Base-by-base conservation (phyloP, 345 rosid species). In the Eutrema heterophyllum region DNA sequence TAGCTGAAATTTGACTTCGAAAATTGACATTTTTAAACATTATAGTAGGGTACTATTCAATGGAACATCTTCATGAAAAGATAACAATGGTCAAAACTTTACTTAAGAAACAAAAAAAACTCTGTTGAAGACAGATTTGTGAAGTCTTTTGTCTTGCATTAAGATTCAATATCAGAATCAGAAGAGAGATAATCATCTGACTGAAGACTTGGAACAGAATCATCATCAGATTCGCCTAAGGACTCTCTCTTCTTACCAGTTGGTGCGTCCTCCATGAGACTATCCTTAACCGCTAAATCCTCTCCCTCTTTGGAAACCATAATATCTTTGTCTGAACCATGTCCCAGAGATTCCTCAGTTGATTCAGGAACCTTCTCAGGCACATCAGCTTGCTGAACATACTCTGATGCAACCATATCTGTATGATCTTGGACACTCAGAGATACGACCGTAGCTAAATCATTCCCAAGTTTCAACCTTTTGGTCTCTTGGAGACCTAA, bases 111-210 rank as follows among this genome's bases (percentile, higher is more conserved):
- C 21, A 74, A 32, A 54, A 64, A 2, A 24, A 26, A 56, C 29
- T 49, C 14, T 36, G 1, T 4, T 4, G 5, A 65, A 38, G 15
- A 33, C 51, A 12, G 52, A 48, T 18, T 4, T 18, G 45, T 66
- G 27, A 39, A 49, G 40, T 32, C 54, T 24, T 50, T 74, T 14
- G 36, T 7, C 30, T 70, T 52, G 38, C 39, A 16, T 40, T 70
- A 76, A 29, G 68, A 77, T 56, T 71, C 81, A 16, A 14, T 51
- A 40, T 77, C 81, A 58, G 81, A 77, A 65, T 65, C 81, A 43
- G 81, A 77, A 51, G 55, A 71, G 32, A 66, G 13, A 60, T 33
- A 71, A 51, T 77, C 81, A 57, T 16, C 64, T 10, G 27, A 29
- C 57, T 59, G 8, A 15, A 77, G 51, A 59, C 73, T 77, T 3